phyloP scores from a whole-genome alignment of 345 rosid genomes.

The Pugionium dolabratum region DNA sequence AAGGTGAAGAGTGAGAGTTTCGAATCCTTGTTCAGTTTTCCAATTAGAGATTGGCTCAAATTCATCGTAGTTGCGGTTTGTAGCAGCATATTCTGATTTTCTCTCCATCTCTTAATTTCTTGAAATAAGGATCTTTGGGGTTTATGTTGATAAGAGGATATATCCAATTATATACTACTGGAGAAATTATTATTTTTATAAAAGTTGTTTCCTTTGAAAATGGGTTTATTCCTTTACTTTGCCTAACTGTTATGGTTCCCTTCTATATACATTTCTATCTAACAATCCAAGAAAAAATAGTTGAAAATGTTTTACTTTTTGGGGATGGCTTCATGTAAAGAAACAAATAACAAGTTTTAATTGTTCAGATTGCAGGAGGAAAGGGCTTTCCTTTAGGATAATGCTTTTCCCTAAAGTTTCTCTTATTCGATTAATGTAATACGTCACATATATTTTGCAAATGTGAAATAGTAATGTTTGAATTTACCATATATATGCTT shows the following conservation, averaged over 20 bases:
- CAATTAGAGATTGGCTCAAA: conserved; percentile 42
- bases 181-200: background rate
- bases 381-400: background rate
- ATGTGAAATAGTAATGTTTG: too few relatives aligned
- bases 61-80: conserved; percentile 39
- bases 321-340: conserved; percentile 19
- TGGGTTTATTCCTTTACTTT: conserved; percentile 37
- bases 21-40: conserved; percentile 37
- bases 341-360: conserved; percentile 10
- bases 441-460: too few relatives aligned
- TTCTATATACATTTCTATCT: background rate
- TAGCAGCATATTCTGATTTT: conserved; percentile 14
- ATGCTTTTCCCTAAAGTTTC: background rate
- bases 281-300: too few relatives aligned
- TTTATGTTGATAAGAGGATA: conserved; percentile 21
- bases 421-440: background rate
- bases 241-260: conserved; percentile 30
- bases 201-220: conserved; percentile 22
- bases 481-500: too few relatives aligned
- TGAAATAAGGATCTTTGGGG: conserved; percentile 15
- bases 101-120: conserved; percentile 30
- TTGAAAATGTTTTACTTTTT: conserved; percentile 32
- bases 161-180: conserved; percentile 29
- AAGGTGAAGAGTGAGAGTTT: conserved; percentile 39
- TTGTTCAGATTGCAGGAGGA: conserved; percentile 6